Evolutionary conservation across 2,329 filamentous ascomycete species (phyloP), one percentile per base, ranked within the genome.

Genomic region (Hawksworthiomyces lignivorus): DNA sequence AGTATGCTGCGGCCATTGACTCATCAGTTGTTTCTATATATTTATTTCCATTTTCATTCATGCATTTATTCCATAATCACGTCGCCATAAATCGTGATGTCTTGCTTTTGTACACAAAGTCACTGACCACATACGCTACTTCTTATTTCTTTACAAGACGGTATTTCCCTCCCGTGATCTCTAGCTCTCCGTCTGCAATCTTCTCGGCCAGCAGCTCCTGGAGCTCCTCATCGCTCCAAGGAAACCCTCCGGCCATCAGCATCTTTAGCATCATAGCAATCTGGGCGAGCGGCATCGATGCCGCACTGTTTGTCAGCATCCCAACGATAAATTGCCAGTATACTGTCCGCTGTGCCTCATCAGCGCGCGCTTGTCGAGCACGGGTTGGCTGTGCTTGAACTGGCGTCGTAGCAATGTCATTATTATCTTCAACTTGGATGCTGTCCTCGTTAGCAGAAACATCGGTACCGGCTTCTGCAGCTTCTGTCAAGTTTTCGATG

Each of bases 201-300:
- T 94, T 89, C 46, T 83, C 78, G 8, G 68, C 76, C 44, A 97
- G 63, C 58, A 96, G 84, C 59, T 84, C 84, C 54, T 80, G 77
- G 48, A 97, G 64, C 63, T 97, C 89, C 57, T 95, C 89, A 55
- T 86, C 86, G 48, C 83, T 87, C 73, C 87, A 95, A 1, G 86
- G 78, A 57, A 95, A 96, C 2, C 88, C 89, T 11, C 87, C 87
- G 0, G 85, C 77, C 39, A 96, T 80, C 45, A 90, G 75, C 74
- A 97, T 90, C 63, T 87, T 87, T 72, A 98, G 73, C 87, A 97
- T 96, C 82, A 89, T 94, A 8, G 80, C 74, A 50, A 98, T 94
- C 58, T 88, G 77, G 42, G 72, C 72, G 45, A 89, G 67, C 38
- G 85, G 82, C 85, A 96, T 92, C 21, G 83, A 64, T 15, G 74